These are phyloP conservation scores for Bolboschoenoplectus hybrid DNA, from an alignment of 202 grass and related monocot species.

Conservation along the genomic window DNA sequence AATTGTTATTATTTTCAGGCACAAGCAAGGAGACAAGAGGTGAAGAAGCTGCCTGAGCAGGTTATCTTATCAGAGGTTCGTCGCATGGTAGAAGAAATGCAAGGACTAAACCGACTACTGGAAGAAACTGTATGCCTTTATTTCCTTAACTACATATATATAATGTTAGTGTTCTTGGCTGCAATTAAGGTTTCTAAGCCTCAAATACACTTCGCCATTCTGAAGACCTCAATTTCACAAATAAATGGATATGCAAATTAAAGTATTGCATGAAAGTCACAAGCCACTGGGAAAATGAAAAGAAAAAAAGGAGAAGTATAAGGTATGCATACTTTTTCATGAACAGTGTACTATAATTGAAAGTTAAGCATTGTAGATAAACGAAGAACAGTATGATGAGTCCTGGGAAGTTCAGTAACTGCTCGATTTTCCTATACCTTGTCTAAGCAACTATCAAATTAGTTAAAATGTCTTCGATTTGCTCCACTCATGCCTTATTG, in stretches of 20 bases:
- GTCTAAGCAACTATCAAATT: conserved; percentile 17
- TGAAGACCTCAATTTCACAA: not conserved
- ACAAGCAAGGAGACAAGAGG: conserved; percentile 61
- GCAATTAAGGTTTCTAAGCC: not conserved
- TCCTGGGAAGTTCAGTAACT: not conserved
- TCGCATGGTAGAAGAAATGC: conserved; percentile 89
- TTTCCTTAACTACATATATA: conserved; percentile 7
- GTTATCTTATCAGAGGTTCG: conserved; percentile 83
- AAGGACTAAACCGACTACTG: conserved; percentile 75
- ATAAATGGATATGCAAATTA: conserved; percentile 20
- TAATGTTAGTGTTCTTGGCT: conserved; percentile 8
- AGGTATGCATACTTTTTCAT: not conserved
- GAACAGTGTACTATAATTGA: not conserved
- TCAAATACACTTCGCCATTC: not conserved
- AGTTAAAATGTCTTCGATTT: not conserved
- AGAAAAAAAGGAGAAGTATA: not conserved
- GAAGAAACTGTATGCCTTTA: conserved; percentile 81
- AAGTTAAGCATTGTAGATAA: not conserved
- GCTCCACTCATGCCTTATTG: conserved; percentile 25
- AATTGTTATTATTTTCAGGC: conserved; percentile 50
- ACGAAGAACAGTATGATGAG: not conserved
- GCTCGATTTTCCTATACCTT: not conserved
- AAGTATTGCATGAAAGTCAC: not conserved
- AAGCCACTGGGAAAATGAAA: not conserved
- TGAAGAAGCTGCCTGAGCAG: conserved; percentile 66